These are phyloP conservation scores for Fusarium avenaceum DNA, from an alignment of 2,329 filamentous ascomycete species.

Conservation along the genomic window DNA sequence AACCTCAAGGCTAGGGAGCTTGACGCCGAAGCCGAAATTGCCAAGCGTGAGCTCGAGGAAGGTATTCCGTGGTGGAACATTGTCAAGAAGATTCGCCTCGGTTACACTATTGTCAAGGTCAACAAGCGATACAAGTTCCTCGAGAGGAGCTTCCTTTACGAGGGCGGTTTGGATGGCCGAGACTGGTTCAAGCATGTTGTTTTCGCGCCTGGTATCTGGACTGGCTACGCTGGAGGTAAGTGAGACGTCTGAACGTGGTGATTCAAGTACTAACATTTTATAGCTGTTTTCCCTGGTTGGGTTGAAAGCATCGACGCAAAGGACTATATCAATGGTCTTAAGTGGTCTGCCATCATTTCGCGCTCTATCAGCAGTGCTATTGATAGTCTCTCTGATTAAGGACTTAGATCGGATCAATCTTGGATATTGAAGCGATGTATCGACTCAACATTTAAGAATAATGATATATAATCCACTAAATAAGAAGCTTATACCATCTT, in stretches of 20 bases:
- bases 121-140: conserved; percentile 88
- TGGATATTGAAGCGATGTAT: not conserved
- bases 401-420: not conserved
- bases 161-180: conserved; percentile 81
- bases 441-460: not conserved
- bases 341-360: conserved; percentile 72
- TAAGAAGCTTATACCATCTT: not conserved
- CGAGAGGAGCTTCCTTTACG: conserved; percentile 83
- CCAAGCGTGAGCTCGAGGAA: conserved; percentile 59
- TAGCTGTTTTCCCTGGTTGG: conserved; percentile 73
- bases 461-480: not conserved
- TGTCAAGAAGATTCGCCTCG: conserved; percentile 75
- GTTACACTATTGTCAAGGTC: conserved; percentile 71
- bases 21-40: conserved; percentile 60
- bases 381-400: conserved; percentile 51
- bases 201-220: conserved; percentile 92
- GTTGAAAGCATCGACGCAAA: conserved; percentile 72
- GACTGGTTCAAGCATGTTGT: conserved; percentile 96
- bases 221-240: conserved; percentile 84
- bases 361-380: conserved; percentile 63
- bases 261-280: not conserved
- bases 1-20: conserved; percentile 59
- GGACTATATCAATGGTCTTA: conserved; percentile 69
- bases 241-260: conserved; percentile 15
- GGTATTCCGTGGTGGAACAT: conserved; percentile 85